phyloP scores from a whole-genome alignment of 345 rosid species.

The Cardamine chenopodiifolia region DNA sequence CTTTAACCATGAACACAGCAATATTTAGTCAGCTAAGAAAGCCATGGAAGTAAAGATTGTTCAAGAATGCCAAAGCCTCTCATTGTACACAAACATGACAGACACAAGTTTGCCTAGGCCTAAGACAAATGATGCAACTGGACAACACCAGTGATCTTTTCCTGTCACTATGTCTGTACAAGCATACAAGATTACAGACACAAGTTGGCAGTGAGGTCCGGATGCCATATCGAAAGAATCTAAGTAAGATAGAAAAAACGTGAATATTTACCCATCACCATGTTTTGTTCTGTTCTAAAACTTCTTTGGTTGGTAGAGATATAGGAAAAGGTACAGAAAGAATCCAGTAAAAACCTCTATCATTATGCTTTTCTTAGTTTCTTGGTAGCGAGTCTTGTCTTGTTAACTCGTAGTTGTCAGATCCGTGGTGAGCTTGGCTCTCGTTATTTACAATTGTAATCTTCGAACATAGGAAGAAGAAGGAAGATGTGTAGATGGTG shows the following conservation, averaged over 20 bases:
- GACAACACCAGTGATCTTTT: conserved; percentile 20
- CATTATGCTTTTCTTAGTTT: conserved; percentile 36
- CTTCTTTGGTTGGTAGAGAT: conserved; percentile 28
- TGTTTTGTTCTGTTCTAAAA: conserved; percentile 36
- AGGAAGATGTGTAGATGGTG: conserved; percentile 76
- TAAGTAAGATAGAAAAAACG: conserved; percentile 11
- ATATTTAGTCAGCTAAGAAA: conserved; percentile 11
- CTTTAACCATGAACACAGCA: conserved; percentile 13
- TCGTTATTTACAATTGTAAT: conserved; percentile 45
- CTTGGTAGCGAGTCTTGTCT: conserved; percentile 64
- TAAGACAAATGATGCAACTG: conserved; percentile 20
- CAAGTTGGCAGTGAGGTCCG: conserved; percentile 15
- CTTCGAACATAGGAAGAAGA: conserved; percentile 95
- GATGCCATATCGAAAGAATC: conserved; percentile 20
- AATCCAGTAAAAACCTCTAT: conserved; percentile 26
- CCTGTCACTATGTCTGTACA: conserved; percentile 27
- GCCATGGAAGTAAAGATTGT: conserved; percentile 21
- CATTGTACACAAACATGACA: conserved; percentile 4
- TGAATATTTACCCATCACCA: conserved; percentile 33
- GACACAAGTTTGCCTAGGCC: neutral
- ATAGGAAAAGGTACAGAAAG: conserved; percentile 12
- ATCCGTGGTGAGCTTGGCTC: conserved; percentile 37
- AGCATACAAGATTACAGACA: conserved; percentile 33
- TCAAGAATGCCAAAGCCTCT: conserved; percentile 31
- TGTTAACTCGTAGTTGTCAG: conserved; percentile 58